Evolutionary conservation across 768 basidiomycete species (phyloP), one percentile per base, ranked within the genome.

Genomic region (Cystofilobasidium macerans): DNA sequence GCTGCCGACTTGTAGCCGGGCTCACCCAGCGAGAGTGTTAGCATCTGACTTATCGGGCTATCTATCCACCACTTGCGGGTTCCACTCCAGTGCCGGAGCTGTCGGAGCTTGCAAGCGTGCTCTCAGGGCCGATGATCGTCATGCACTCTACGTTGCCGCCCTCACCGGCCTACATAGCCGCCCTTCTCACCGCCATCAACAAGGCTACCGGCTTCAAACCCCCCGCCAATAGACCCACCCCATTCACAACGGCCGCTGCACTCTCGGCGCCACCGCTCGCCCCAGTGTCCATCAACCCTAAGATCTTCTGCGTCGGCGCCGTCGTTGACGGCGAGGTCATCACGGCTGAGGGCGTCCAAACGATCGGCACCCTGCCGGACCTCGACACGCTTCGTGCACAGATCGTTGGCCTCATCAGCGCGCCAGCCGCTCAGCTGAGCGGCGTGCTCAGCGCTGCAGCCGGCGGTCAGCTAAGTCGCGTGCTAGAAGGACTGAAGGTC

Each of bases 291-390:
- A 40, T 61, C 12, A 66, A 66, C 59, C 65, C 65, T 14, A 45
- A 51, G 26, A 35, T 40, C 22, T 66, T 66, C 48, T 66, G 65
- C 59, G 65, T 66, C n/a, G 65, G 65, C 14, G 65, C 58, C 13
- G 12, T 66, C 16, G 38, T 66, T 8, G 65, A 66, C 22, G 65
- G 57, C 26, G n/a, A 42, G 32, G 59, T 66, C 12, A 12, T 66
- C 12, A 56, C 45, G 14, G 36, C 57, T 0, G 47, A 48, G 4
- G 65, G 58, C 4, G 20, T 66, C 22, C 32, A 51, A 40, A 61
- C 65, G 35, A 28, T 66, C 38, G 65, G 65, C 28, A 35, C 26
- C 2, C n/a, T 66, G 38, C 65, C 65, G 1, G 65, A 59, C 28
- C 26, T 66, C 22, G 61, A 54, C 47, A 51, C 47, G 40, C 53